Base-by-base conservation (phyloP, 2,329 filamentous ascomycete species). In the Alternaria infectoria region DNA sequence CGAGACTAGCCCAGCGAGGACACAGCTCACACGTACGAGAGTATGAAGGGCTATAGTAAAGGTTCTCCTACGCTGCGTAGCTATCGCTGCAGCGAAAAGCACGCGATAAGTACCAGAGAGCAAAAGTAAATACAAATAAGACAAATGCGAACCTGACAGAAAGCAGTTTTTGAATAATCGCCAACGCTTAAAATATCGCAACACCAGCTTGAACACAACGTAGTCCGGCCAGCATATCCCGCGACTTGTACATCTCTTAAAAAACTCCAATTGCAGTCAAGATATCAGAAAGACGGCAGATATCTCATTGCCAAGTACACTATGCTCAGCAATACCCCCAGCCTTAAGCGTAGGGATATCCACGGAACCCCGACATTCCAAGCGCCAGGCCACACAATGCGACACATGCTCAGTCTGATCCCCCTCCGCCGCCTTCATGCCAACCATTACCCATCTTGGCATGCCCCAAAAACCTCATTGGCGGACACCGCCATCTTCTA, bases 351-450 rank as follows among this genome's bases (percentile, higher is more conserved):
- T 58, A 59, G 43, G 59, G 50, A 51, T 63, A 21, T 21, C 30
- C 40, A 40, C 61, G 66, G 59, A 70, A 59, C 64, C 69, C 64
- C 64, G 57, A 75, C 74, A 45, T 57, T 67, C 64, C 51, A 68
- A 69, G 72, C 69, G 59, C 57, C 71, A 69, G 40, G 46, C 50
- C 55, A 60, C 57, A 60, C 17, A 45, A 43, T 62, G 45, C 67
- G 72, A 70, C 65, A 74, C 73, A 55, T 51, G 52, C 23, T 59
- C 61, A 44, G 72, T 76, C 62, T 70, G 68, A 68, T 54, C 65
- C 58, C 51, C 66, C 57, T 50, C 52, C 54, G 46, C 43, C 46
- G 47, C 50, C 54, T 55, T 51, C 26, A 65, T 56, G 57, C 65
- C 30, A 40, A 43, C 47, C 30, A 56, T 26, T 40, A 43, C 45